phyloP scores from a whole-genome alignment of 1,284 basidiomycete genomes.

The Ustilago trichophora region DNA sequence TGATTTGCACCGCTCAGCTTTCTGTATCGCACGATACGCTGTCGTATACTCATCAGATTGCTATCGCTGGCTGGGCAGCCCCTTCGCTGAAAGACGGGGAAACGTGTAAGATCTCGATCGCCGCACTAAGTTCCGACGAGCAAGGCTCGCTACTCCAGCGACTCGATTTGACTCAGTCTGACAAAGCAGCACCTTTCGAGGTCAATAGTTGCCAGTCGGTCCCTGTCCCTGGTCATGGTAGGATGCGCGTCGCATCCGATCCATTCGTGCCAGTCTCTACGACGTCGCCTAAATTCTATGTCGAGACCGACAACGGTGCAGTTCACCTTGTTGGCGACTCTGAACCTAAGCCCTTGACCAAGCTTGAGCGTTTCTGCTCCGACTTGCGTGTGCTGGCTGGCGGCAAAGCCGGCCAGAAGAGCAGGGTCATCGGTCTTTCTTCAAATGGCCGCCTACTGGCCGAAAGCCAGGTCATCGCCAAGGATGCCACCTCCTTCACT shows the following conservation, averaged over 20 bases:
- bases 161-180: slow-evolving; percentile 11
- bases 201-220: neutral
- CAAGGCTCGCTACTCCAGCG: slow-evolving; percentile 6
- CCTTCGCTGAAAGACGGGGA: slow-evolving; percentile 5
- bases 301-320: slow-evolving; percentile 32
- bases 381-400: slow-evolving; percentile 23
- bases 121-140: slow-evolving; percentile 20
- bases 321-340: slow-evolving; percentile 7
- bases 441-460: slow-evolving; percentile 75
- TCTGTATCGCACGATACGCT: no score
- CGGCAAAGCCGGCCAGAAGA: slow-evolving; percentile 1
- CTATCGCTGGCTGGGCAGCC: slow-evolving; percentile 32
- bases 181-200: slow-evolving; percentile 3
- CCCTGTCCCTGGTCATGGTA: slow-evolving; percentile 4
- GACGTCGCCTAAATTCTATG: slow-evolving; percentile 20
- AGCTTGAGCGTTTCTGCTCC: slow-evolving; percentile 40
- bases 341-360: slow-evolving; percentile 14
- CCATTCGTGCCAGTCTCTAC: slow-evolving; percentile 25
- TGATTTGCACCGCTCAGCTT: slow-evolving; percentile 20
- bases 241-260: slow-evolving; percentile 22
- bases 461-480: slow-evolving; percentile 69
- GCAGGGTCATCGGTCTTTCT: slow-evolving; percentile 73
- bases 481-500: slow-evolving; percentile 81
- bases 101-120: slow-evolving; percentile 29
- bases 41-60: slow-evolving; percentile 26